Percentiles rank a stretch among this genome's conserved stretches.
phyloP scores from a whole-genome alignment of 2,329 filamentous ascomycete species.

The Nemania diffusa region DNA sequence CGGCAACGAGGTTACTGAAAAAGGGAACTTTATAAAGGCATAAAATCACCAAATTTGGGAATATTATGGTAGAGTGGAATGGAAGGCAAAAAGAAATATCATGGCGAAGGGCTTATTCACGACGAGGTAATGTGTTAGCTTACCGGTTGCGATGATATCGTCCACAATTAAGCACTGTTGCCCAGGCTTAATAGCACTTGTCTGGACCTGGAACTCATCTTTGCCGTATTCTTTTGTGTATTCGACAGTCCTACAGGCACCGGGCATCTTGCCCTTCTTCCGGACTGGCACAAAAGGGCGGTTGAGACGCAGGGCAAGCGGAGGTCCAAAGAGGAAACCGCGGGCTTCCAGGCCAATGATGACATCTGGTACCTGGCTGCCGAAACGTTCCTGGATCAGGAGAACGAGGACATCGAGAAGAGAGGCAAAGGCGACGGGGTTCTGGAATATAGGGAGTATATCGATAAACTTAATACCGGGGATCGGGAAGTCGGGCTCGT shows the following conservation, averaged over 20 bases:
- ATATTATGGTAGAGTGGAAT: background rate
- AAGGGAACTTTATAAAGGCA: background rate
- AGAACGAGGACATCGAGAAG: conserved; percentile 88
- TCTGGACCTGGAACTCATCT: conserved; percentile 97
- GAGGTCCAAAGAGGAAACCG: conserved; percentile 94
- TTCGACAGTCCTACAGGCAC: conserved; percentile 82
- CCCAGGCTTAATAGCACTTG: conserved; percentile 82
- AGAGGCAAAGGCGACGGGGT: conserved; percentile 75
- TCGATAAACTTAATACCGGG: conserved; percentile 97
- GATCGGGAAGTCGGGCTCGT: conserved; percentile 91
- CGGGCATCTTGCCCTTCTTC: conserved; percentile 96
- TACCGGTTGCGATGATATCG: conserved; percentile 98
- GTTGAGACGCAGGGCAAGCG: conserved; percentile 82
- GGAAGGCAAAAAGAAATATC: background rate
- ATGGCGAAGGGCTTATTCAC: conserved; percentile 16
- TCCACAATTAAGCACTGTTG: conserved; percentile 94
- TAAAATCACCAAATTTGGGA: conserved; percentile 2
- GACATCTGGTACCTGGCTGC: conserved; percentile 78
- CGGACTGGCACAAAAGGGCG: conserved; percentile 92
- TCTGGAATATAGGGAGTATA: conserved; percentile 94
- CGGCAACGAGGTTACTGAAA: background rate
- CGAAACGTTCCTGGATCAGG: conserved; percentile 74
- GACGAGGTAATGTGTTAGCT: conserved; percentile 50
- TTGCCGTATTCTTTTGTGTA: conserved; percentile 97
- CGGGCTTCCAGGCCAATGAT: conserved; percentile 93